Base-by-base conservation (phyloP, 495 filamentous ascomycete genomes). In the Rostrohypoxylon terebratum region DNA sequence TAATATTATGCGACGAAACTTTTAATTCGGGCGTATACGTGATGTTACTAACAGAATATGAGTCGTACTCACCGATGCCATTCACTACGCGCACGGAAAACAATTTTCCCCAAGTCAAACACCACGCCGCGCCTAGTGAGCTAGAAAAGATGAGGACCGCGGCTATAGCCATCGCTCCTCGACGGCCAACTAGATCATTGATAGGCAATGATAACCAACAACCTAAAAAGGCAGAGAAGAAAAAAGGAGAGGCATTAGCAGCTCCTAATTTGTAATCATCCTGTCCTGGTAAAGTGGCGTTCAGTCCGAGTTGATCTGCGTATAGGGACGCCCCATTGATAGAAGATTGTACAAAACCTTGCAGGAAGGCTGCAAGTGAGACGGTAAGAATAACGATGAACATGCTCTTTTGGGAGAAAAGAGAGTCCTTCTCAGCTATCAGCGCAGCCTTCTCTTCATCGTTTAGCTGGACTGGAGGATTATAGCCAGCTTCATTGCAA, bases 141-240 rank as follows among this genome's bases (percentile, higher is more conserved):
- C 76, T 77, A 1, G 70, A 72, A 33, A 79, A 66, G 23, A 79
- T 78, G 18, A 79, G 64, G 14, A 66, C 48, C 1, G 76, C 77
- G 36, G 77, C 74, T 3, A 74, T 38, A 14, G 64, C 63, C 58
- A 79, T 77, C 5, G 74, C 74, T 13, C 77, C 77, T 18, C 76
- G 67, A 9, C 77, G 74, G 20, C 77, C 77, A 44, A 78, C 47
- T 11, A 54, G 58, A 20, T 78, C 71, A 34, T 79, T 79, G 14
- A 78, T 69, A 10, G 77, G 76, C 23, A 78, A 64, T 9, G 77
- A 67, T 11, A 79, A 48, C 65, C 76, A 77, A 28, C 76, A 78
- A 28, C 77, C 77, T 1, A 77, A 38, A 7, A 77, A 3, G 1
- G 73, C 71, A 11, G 77, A 73, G 50, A 75, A 70, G 33, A 79